Conservation (phyloP, 73 alveolate species). For the Breviolum minutum region DNA sequence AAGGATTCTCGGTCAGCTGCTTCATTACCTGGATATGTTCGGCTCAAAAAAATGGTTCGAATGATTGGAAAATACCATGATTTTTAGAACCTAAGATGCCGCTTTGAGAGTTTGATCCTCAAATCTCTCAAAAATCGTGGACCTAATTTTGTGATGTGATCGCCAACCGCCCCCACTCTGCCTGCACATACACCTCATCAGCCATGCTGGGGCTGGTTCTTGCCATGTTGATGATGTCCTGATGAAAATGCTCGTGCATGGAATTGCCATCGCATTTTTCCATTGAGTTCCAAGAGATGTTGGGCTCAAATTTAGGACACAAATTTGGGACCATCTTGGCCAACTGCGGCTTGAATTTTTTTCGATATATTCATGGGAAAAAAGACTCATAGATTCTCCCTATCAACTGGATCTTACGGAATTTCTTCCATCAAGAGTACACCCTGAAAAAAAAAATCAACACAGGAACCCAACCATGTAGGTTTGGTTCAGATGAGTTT, state of each 20-base stretch:
- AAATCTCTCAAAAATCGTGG: neutral
- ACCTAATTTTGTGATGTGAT: too few species aligned
- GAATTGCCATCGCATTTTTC: too few species aligned
- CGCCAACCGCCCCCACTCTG: neutral
- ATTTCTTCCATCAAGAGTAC: too few species aligned
- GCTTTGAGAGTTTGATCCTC: neutral
- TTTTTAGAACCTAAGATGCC: neutral
- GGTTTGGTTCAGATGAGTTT: too few species aligned
- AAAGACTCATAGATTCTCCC: neutral
- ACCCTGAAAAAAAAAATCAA: too few species aligned
- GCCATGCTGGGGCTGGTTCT: conserved; percentile 56
- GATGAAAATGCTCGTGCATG: too few species aligned
- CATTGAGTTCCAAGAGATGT: too few species aligned
- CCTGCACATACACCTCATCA: conserved; percentile 90
- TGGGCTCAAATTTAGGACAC: too few species aligned
- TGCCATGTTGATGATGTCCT: conserved; percentile 74
- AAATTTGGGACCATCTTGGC: too few species aligned
- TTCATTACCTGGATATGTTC: conserved; percentile 33
- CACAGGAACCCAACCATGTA: too few species aligned
- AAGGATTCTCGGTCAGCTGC: conserved; percentile 85
- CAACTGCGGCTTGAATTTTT: neutral
- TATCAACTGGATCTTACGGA: too few species aligned
- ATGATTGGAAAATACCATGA: too few species aligned
- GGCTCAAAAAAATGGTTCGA: neutral
- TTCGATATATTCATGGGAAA: neutral